Conservation (phyloP, 805 yeast genomes). For the Metschnikowia hibisci region DNA sequence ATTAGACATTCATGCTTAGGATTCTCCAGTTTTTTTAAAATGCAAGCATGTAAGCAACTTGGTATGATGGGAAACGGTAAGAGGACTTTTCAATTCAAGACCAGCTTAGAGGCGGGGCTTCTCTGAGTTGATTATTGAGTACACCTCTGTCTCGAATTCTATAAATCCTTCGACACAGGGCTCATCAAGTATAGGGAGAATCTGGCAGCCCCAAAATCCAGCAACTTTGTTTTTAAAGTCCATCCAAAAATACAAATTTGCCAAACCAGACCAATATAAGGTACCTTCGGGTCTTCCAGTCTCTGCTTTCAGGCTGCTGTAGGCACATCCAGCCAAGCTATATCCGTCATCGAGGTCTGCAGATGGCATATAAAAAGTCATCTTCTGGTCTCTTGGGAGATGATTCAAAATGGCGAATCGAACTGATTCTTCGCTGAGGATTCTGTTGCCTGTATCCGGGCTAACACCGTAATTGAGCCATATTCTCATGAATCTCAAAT, state of each 20-base stretch:
- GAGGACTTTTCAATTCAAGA: too few relatives aligned
- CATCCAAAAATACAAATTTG: slow-evolving; percentile 39
- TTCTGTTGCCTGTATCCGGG: slow-evolving; percentile 31
- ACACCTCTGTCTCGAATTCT: slow-evolving; percentile 15
- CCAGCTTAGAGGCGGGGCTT: slow-evolving; percentile 6
- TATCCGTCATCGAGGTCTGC: slow-evolving; percentile 25
- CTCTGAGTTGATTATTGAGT: slow-evolving; percentile 3
- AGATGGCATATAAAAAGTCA: slow-evolving; percentile 20
- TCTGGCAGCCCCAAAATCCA: slow-evolving; percentile 39
- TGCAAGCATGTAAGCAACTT: too few relatives aligned
- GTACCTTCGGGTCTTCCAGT: slow-evolving; percentile 36
- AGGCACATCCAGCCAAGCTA: slow-evolving; percentile 32
- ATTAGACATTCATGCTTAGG: too few relatives aligned
- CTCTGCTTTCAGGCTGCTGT: slow-evolving; percentile 20
- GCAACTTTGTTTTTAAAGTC: slow-evolving; percentile 35
- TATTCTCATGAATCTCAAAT: slow-evolving; percentile 34
- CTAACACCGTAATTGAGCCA: slow-evolving; percentile 41
- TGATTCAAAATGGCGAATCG: slow-evolving; percentile 31
- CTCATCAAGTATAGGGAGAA: slow-evolving; percentile 31
- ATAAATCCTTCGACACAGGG: slow-evolving; percentile 12
- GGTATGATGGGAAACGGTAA: too few relatives aligned
- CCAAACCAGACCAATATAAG: slow-evolving; percentile 39
- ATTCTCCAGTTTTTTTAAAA: too few relatives aligned
- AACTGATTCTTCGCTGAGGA: slow-evolving; percentile 28
- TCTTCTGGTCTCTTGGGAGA: slow-evolving; percentile 23